Conservation (phyloP, 164 flowering plant genomes). For the Dillenia turbinata region DNA sequence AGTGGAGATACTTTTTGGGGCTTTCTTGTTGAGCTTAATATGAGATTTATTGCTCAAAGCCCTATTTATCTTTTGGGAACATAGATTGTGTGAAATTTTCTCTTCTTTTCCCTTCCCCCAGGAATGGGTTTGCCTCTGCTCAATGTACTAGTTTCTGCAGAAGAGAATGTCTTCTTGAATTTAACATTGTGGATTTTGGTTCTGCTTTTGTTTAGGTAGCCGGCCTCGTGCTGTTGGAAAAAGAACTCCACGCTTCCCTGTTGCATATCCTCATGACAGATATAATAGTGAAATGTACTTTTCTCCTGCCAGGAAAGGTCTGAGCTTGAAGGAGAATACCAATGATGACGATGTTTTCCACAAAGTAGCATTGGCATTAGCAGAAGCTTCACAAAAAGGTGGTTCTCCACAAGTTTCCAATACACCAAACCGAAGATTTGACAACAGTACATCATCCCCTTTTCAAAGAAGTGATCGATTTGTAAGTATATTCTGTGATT, state of each 20-base stretch:
- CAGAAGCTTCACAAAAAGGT: conserved; percentile 74
- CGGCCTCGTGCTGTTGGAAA: conserved; percentile 85
- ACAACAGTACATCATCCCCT: conserved; percentile 39
- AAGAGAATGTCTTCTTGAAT: too few relatives aligned
- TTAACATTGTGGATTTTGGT: neutral
- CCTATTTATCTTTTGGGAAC: too few relatives aligned
- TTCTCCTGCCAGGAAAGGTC: conserved; percentile 33
- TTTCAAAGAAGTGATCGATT: conserved; percentile 34
- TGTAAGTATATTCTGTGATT: conserved; percentile 22
- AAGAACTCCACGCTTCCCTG: conserved; percentile 92
- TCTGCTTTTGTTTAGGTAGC: conserved; percentile 37
- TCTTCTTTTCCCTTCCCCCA: too few relatives aligned
- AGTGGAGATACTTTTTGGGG: too few relatives aligned
- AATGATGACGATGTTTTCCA: conserved; percentile 70
- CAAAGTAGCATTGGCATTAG: conserved; percentile 65
- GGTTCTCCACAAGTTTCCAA: conserved; percentile 71
- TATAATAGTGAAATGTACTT: conserved; percentile 25
- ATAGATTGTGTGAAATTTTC: too few relatives aligned
- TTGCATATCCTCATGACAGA: conserved; percentile 45
- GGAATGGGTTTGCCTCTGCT: too few relatives aligned
- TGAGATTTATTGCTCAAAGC: conserved; percentile 3
- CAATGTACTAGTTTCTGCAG: too few relatives aligned
- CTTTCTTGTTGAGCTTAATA: conserved; percentile 9
- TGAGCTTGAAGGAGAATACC: conserved; percentile 36
- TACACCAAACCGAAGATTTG: conserved; percentile 40